Conservation (phyloP, 129 eudicot genomes). For the Scalesia atractyloides region DNA sequence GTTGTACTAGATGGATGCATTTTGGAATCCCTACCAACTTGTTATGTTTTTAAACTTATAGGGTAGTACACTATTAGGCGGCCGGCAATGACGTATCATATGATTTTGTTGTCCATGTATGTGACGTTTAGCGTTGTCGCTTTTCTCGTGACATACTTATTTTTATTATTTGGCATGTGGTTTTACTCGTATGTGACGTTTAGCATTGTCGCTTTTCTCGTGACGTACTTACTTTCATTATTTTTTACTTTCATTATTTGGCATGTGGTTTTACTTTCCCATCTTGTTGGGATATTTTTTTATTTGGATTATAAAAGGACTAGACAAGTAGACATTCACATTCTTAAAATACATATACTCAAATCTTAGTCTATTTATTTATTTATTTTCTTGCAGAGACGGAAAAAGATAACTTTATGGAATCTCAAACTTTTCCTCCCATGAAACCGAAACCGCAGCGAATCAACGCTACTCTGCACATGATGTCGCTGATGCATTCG, state of each 20-base stretch:
- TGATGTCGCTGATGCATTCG: constrained; percentile 40
- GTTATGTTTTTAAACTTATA: not conserved
- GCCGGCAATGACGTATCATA: constrained; percentile 11
- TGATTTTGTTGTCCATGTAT: not conserved
- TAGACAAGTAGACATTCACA: not conserved
- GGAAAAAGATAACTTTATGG: constrained; percentile 26
- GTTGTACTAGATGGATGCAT: not conserved
- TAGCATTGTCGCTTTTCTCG: not conserved
- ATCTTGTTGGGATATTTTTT: constrained; percentile 1
- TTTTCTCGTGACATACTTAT: not conserved
- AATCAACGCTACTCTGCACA: constrained; percentile 31
- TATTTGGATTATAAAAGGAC: not conserved
- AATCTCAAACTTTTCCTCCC: constrained; percentile 21
- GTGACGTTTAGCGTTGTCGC: not conserved
- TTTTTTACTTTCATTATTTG: not conserved
- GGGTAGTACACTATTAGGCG: not conserved
- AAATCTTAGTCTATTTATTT: not conserved
- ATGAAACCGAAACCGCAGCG: constrained; percentile 11
- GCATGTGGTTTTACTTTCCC: not conserved
- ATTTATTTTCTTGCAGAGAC: constrained; percentile 25
- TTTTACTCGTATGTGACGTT: not conserved
- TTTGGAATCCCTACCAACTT: not conserved
- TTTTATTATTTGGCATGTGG: not conserved
- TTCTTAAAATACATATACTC: not conserved
- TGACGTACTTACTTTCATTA: not conserved